phyloP scores from a whole-genome alignment of 2,329 filamentous ascomycete genomes.

The Emydomyces testavorans region DNA sequence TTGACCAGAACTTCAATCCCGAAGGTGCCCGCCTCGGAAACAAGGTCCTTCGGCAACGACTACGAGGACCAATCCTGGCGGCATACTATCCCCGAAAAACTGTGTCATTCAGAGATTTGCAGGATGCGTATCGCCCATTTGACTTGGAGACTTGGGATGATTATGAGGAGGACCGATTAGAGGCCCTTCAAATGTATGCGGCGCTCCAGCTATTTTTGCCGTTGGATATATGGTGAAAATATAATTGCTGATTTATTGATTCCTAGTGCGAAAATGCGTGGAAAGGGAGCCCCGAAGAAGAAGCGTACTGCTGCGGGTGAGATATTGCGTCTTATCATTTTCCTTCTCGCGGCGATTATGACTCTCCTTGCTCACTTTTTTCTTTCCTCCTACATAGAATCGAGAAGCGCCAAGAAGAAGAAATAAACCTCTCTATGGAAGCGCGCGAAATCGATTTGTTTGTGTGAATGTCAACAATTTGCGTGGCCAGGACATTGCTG shows the following conservation, averaged over 20 bases:
- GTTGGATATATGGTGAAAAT: neutral
- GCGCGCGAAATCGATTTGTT: neutral
- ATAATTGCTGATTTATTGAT: constrained; percentile 3
- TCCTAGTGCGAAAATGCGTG: constrained; percentile 55
- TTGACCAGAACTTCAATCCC: constrained; percentile 84
- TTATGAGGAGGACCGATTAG: constrained; percentile 71
- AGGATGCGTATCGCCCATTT: constrained; percentile 53
- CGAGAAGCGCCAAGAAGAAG: constrained; percentile 14
- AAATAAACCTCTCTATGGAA: constrained; percentile 6
- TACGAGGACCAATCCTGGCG: constrained; percentile 69
- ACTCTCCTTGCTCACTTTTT: neutral
- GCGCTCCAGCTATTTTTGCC: neutral
- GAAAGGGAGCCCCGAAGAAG: constrained; percentile 79
- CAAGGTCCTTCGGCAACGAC: constrained; percentile 78
- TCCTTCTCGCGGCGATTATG: neutral
- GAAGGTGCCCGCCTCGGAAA: constrained; percentile 71
- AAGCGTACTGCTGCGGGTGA: constrained; percentile 46
- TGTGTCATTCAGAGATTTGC: constrained; percentile 61
- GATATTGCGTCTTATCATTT: constrained; percentile 5
- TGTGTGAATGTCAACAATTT: neutral
- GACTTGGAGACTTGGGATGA: constrained; percentile 61
- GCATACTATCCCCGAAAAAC: constrained; percentile 78
- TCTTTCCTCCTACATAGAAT: constrained; percentile 10
- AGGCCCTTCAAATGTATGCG: constrained; percentile 49
- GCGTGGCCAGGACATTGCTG: neutral